A percentile compares a stretch with the other conserved stretches of the same genome.
Conservation (phyloP, 768 basidiomycete species). For the Mycena capillaripes region DNA sequence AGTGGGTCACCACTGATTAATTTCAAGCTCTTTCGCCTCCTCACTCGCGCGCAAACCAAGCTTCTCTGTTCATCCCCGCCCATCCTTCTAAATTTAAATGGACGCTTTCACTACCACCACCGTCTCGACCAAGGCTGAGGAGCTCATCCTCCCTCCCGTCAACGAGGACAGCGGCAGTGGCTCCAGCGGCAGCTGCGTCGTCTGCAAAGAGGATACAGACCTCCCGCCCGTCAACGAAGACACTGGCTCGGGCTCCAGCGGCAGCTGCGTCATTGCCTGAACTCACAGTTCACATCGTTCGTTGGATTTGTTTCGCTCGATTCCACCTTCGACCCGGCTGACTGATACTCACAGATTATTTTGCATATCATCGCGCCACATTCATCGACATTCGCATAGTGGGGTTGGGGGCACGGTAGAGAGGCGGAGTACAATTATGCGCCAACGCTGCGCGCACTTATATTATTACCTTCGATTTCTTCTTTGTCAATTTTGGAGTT, state of each 20-base stretch:
- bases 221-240: slow-evolving; percentile 35
- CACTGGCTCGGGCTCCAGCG: slow-evolving; percentile 24
- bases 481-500: background rate
- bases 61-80: background rate
- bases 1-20: background rate
- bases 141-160: slow-evolving; percentile 31
- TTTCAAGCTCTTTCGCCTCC: slow-evolving; percentile 3
- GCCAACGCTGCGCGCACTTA: background rate
- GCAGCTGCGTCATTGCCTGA: slow-evolving; percentile 32
- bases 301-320: background rate
- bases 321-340: background rate
- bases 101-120: slow-evolving; percentile 32
- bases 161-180: too few species aligned
- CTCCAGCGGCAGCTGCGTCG: too few species aligned
- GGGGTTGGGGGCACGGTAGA: background rate
- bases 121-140: slow-evolving; percentile 31
- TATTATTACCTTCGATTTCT: slow-evolving; percentile 25
- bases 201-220: too few species aligned
- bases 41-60: slow-evolving; percentile 2
- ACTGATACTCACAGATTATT: background rate
- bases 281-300: slow-evolving; percentile 1
- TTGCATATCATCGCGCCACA: background rate
- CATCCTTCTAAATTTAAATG: slow-evolving; percentile 14
- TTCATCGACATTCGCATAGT: slow-evolving; percentile 1
- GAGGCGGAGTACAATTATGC: slow-evolving; percentile 1